Percentiles rank a stretch among this genome's conserved stretches.
phyloP scores from a whole-genome alignment of 2,329 filamentous ascomycete species.

The Phaeoacremonium minimum region DNA sequence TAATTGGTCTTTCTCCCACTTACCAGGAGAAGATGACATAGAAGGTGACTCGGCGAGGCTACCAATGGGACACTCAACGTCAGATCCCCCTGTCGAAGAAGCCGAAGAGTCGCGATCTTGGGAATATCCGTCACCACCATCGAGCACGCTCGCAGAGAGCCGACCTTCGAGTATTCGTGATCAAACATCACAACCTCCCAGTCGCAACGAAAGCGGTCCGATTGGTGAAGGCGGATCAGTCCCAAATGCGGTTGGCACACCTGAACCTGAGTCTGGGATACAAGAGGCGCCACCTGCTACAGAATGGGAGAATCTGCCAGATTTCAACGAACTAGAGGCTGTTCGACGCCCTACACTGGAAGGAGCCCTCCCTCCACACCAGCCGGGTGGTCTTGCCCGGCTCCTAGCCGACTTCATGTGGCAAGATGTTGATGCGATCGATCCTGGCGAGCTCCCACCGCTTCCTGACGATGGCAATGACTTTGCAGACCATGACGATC shows the following conservation, averaged over 20 bases:
- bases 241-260: no score
- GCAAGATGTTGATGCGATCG: conserved; percentile 48
- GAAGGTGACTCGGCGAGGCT: no score
- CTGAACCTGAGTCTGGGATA: no score
- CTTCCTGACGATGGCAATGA: conserved; percentile 36
- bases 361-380: no score
- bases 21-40: no score
- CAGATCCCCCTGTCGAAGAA: no score
- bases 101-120: conserved; percentile 2
- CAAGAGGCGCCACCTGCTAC: not conserved
- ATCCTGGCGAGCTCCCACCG: conserved; percentile 44
- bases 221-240: no score
- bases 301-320: conserved; percentile 8
- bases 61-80: no score
- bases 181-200: no score
- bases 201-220: no score
- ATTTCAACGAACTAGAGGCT: conserved; percentile 5
- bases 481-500: conserved; percentile 25
- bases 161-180: conserved; percentile 6
- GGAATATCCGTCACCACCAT: conserved; percentile 8
- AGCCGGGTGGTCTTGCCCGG: conserved; percentile 31
- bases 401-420: conserved; percentile 58
- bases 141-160: conserved; percentile 10
- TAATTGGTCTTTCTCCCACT: no score
- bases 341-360: no score